Percentiles rank a stretch among this genome's conserved stretches.
Conservation (phyloP, 1,139 yeast genomes). For the Geotrichum macrosporum region DNA sequence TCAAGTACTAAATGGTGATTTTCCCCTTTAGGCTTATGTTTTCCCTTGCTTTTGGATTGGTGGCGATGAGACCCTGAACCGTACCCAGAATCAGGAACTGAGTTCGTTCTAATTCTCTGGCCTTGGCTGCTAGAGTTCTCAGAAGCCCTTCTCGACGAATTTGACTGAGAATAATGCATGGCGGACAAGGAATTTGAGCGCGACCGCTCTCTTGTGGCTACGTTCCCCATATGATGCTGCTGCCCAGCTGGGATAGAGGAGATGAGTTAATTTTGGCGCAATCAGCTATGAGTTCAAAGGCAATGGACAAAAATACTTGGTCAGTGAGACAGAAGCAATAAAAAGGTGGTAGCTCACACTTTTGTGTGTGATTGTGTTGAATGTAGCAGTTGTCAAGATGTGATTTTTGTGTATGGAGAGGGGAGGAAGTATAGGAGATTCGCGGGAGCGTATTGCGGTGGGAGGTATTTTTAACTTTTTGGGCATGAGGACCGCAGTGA, state of each 20-base stretch:
- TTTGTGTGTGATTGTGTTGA: too few species aligned
- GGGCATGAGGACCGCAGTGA: background rate
- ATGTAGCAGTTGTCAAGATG: too few species aligned
- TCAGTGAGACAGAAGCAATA: too few species aligned
- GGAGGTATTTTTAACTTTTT: background rate
- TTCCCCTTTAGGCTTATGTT: slow-evolving; percentile 12
- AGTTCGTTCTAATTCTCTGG: slow-evolving; percentile 7
- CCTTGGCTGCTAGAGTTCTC: background rate
- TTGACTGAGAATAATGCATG: slow-evolving; percentile 4
- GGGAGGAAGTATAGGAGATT: too few species aligned
- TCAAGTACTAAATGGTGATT: slow-evolving; percentile 29
- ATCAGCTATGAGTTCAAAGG: background rate
- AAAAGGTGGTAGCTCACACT: too few species aligned
- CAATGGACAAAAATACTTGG: too few species aligned
- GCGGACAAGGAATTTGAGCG: slow-evolving; percentile 20
- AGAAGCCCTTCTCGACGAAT: slow-evolving; percentile 3
- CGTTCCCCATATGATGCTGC: slow-evolving; percentile 20
- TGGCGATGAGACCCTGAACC: slow-evolving; percentile 6
- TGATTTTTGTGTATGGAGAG: too few species aligned
- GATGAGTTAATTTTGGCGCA: background rate
- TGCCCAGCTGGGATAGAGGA: too few species aligned
- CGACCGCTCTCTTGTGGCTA: slow-evolving; percentile 18
- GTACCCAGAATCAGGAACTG: slow-evolving; percentile 3
- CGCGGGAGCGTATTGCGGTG: too few species aligned
- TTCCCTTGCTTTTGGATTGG: slow-evolving; percentile 11